phyloP scores from a whole-genome alignment of 495 filamentous ascomycete species.

The Daldinia concentrica region DNA sequence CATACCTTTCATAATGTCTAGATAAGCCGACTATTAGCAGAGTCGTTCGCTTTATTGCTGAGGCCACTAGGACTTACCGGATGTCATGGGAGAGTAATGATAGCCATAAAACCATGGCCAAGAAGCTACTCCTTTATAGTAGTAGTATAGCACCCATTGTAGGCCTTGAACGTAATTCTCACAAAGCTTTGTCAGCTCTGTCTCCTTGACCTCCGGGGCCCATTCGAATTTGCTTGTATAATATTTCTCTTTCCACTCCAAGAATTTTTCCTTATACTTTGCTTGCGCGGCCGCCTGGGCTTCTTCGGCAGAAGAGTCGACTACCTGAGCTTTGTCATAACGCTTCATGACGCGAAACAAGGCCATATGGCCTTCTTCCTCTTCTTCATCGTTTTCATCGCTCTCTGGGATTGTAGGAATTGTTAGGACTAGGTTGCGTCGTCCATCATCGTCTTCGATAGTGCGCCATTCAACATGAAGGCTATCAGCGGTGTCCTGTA shows the following conservation, averaged over 20 bases:
- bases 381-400: constrained; percentile 70
- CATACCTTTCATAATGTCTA: constrained; percentile 89
- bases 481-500: constrained; percentile 84
- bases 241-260: constrained; percentile 91
- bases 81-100: constrained; percentile 98
- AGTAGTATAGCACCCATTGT: constrained; percentile 98
- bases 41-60: neutral
- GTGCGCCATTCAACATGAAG: constrained; percentile 85
- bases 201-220: constrained; percentile 78
- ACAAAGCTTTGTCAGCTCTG: constrained; percentile 81
- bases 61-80: constrained; percentile 60
- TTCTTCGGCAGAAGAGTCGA: constrained; percentile 82
- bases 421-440: constrained; percentile 79
- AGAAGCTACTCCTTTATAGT: constrained; percentile 94
- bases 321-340: constrained; percentile 87
- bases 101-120: constrained; percentile 99
- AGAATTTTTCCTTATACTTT: constrained; percentile 87
- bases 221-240: constrained; percentile 91
- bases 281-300: constrained; percentile 77
- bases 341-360: constrained; percentile 82
- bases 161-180: constrained; percentile 98
- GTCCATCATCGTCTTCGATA: constrained; percentile 77
- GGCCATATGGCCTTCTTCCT: constrained; percentile 87
- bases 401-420: constrained; percentile 66
- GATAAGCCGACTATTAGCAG: constrained; percentile 19